Conservation (phyloP, 1,284 basidiomycete genomes). For the Bondarzewia mesenterica region DNA sequence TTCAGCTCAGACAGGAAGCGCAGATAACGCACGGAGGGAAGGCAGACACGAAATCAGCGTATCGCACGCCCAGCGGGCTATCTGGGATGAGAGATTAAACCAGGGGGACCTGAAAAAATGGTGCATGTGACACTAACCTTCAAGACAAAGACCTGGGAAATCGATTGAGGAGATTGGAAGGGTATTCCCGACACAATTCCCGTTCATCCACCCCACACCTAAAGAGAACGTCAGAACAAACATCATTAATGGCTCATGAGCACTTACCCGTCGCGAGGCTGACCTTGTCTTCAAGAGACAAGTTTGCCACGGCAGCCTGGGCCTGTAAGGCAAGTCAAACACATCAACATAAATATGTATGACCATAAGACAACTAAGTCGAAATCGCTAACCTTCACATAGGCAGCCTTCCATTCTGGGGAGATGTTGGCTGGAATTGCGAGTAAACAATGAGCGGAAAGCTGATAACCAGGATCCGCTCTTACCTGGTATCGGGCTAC, state of each 20-base stretch:
- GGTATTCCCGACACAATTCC: constrained; percentile 64
- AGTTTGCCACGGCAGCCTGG: constrained; percentile 35
- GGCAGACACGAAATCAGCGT: constrained; percentile 51
- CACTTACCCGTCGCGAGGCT: constrained; percentile 44
- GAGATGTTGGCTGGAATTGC: constrained; percentile 33
- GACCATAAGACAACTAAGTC: too few species aligned
- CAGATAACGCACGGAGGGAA: constrained; percentile 52
- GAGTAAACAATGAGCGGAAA: constrained; percentile 13
- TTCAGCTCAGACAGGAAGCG: neutral
- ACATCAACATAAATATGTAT: neutral
- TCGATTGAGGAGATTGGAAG: constrained; percentile 49
- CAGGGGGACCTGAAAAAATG: too few species aligned
- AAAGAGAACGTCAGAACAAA: constrained; percentile 2
- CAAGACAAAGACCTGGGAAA: constrained; percentile 65
- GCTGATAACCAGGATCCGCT: neutral
- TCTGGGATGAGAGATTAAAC: too few species aligned
- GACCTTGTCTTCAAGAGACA: constrained; percentile 47
- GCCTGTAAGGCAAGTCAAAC: constrained; percentile 24
- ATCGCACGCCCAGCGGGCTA: constrained; percentile 55
- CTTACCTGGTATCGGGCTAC: constrained; percentile 31
- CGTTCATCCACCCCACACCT: constrained; percentile 38
- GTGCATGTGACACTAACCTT: constrained; percentile 30
- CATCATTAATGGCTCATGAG: neutral
- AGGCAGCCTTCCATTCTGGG: constrained; percentile 45
- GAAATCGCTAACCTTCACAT: constrained; percentile 35